phyloP scores from a whole-genome alignment of 805 yeast species.

The Lipomyces starkeyi region DNA sequence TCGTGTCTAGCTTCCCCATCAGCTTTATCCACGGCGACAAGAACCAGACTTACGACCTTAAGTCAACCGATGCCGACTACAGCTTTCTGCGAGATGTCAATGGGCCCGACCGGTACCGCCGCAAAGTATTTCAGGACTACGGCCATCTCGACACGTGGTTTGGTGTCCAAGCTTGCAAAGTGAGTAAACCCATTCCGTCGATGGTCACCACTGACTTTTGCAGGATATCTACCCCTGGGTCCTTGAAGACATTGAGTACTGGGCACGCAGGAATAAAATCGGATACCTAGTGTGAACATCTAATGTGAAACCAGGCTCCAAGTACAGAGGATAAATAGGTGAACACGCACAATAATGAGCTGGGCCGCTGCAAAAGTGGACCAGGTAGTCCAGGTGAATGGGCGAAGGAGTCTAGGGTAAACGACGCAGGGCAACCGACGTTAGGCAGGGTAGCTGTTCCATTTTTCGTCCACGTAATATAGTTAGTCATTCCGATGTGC shows the following conservation, averaged over 20 bases:
- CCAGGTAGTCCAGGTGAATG: too few relatives aligned
- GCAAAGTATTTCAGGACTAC: neutral
- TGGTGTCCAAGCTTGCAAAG: neutral
- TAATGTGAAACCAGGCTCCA: too few relatives aligned
- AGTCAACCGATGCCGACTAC: conserved; percentile 1
- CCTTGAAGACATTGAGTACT: neutral
- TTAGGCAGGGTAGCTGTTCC: too few relatives aligned
- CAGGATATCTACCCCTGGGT: neutral
- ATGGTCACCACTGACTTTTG: neutral
- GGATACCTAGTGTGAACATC: neutral
- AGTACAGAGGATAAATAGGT: too few relatives aligned
- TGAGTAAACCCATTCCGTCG: neutral
- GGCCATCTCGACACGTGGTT: neutral
- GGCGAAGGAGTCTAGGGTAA: too few relatives aligned
- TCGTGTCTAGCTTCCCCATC: neutral
- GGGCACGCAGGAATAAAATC: neutral
- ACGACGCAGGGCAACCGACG: too few relatives aligned
- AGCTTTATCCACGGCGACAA: neutral
- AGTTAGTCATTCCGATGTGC: too few relatives aligned
- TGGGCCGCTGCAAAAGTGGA: too few relatives aligned
- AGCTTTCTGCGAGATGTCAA: neutral
- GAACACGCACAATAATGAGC: too few relatives aligned
- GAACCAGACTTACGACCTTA: neutral
- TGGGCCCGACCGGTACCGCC: neutral
- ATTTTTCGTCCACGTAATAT: too few relatives aligned